Conservation (phyloP, 805 yeast genomes). For the Ogataea minuta region DNA sequence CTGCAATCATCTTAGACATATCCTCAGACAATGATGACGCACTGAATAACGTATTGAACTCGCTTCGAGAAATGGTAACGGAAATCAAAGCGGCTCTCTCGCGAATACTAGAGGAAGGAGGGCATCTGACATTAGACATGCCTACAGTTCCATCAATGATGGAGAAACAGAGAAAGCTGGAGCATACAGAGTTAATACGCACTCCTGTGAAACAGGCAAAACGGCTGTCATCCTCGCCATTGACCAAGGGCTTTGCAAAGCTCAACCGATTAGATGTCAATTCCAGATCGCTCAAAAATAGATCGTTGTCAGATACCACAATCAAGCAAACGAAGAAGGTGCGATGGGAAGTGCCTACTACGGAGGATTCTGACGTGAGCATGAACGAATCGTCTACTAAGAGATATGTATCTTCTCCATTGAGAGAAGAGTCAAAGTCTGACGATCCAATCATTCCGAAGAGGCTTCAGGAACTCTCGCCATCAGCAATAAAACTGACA, state of each 20-base stretch:
- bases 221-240: slow-evolving; percentile 28
- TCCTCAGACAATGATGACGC: slow-evolving; percentile 20
- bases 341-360: slow-evolving; percentile 43
- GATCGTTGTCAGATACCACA: slow-evolving; percentile 8
- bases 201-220: slow-evolving; percentile 11
- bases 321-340: slow-evolving; percentile 39
- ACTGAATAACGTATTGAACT: slow-evolving; percentile 5
- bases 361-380: slow-evolving; percentile 21
- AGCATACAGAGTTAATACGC: background rate
- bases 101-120: slow-evolving; percentile 16
- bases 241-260: slow-evolving; percentile 20
- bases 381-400: slow-evolving; percentile 15
- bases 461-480: slow-evolving; percentile 1
- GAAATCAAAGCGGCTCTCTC: slow-evolving; percentile 16
- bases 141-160: background rate
- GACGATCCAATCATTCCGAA: background rate
- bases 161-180: slow-evolving; percentile 4
- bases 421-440: slow-evolving; percentile 8
- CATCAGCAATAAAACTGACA: slow-evolving; percentile 12
- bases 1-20: slow-evolving; percentile 17
- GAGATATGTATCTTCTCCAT: slow-evolving; percentile 12
- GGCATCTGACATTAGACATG: slow-evolving; percentile 13
- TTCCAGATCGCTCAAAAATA: slow-evolving; percentile 6
- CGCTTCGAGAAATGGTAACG: slow-evolving; percentile 15
- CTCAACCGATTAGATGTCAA: slow-evolving; percentile 15